These are phyloP conservation scores for Murraya paniculata DNA, from an alignment of 345 rosid genomes.

Conservation along the genomic window DNA sequence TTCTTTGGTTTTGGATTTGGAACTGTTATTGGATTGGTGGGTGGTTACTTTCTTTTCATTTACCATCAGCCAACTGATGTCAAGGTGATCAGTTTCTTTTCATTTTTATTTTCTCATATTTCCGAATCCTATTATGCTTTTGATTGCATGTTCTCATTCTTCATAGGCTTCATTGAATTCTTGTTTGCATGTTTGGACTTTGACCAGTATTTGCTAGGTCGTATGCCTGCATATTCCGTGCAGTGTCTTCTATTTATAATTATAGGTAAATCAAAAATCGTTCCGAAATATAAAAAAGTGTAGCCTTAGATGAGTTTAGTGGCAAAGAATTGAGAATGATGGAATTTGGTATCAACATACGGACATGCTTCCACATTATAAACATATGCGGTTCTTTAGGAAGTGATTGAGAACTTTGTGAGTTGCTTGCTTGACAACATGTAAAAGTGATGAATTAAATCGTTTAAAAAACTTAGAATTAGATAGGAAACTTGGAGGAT, in stretches of 20 bases:
- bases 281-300: neutral
- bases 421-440: neutral
- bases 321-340: neutral
- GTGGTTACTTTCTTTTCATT: constrained; percentile 82
- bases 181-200: neutral
- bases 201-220: neutral
- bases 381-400: neutral
- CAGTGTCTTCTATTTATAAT: neutral
- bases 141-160: neutral
- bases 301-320: neutral
- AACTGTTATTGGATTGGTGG: constrained; percentile 59
- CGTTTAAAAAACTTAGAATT: too few relatives aligned
- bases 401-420: neutral
- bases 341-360: neutral
- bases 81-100: constrained; percentile 55
- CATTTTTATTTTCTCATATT: neutral
- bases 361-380: neutral
- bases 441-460: neutral
- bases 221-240: neutral
- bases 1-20: constrained; percentile 76
- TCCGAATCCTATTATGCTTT: neutral
- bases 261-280: neutral
- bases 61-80: constrained; percentile 64
- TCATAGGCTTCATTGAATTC: neutral
- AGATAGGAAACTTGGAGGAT: neutral